These are phyloP conservation scores for Colletotrichum costaricense DNA, from an alignment of 2,329 filamentous ascomycete species.

Conservation along the genomic window DNA sequence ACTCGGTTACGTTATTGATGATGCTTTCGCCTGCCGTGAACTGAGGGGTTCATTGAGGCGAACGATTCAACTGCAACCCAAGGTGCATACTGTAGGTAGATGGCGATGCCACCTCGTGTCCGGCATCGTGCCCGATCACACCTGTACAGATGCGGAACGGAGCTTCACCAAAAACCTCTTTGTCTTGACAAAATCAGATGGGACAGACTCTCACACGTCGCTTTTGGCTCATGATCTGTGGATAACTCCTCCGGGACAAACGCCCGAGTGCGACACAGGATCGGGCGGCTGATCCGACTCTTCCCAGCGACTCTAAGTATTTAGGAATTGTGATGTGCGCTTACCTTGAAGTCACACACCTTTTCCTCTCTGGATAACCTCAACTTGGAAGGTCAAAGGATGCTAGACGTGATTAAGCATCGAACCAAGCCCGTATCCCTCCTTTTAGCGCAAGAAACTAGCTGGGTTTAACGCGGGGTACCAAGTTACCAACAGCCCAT, in stretches of 20 bases:
- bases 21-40: neutral
- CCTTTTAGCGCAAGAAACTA: neutral
- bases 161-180: neutral
- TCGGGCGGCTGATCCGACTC: slow-evolving; percentile 14
- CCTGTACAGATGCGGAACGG: neutral
- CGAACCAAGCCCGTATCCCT: neutral
- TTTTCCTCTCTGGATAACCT: neutral
- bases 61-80: neutral
- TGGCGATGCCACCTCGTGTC: neutral
- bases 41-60: neutral
- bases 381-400: neutral
- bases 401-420: neutral
- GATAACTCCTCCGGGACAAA: neutral
- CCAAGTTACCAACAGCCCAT: neutral
- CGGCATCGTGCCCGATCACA: neutral
- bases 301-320: neutral
- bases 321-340: neutral
- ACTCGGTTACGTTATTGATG: neutral
- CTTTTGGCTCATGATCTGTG: neutral
- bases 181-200: neutral
- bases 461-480: slow-evolving; percentile 2
- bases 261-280: slow-evolving; percentile 8
- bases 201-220: neutral
- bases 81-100: neutral
- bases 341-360: neutral